A percentile compares a stretch with the other conserved stretches of the same genome.
phyloP scores from a whole-genome alignment of 2,329 filamentous ascomycete genomes.

The Talaromyces amestolkiae region DNA sequence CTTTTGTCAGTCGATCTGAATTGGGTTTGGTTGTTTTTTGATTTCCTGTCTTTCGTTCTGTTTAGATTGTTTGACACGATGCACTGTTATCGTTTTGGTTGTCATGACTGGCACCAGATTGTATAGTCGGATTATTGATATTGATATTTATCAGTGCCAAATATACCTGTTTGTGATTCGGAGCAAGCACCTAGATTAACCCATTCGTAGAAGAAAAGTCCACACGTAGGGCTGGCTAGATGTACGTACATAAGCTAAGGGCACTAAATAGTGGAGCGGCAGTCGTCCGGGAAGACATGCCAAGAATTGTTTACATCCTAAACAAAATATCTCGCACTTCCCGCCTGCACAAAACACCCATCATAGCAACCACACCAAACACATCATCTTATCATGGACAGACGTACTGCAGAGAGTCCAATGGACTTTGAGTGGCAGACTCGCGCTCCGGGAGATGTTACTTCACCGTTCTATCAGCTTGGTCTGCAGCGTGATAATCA shows the following conservation, averaged over 20 bases:
- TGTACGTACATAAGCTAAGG: neutral
- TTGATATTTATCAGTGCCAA: neutral
- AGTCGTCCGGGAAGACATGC: conserved; percentile 11
- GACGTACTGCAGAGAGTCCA: conserved; percentile 45
- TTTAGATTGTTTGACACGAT: neutral
- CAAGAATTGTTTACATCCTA: conserved; percentile 19
- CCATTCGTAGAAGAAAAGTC: neutral
- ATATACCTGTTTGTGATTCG: conserved; percentile 2
- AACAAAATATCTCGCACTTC: conserved; percentile 15
- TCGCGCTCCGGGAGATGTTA: conserved; percentile 43
- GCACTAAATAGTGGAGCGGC: neutral
- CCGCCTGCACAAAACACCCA: conserved; percentile 12
- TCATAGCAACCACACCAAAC: conserved; percentile 18
- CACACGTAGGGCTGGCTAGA: neutral
- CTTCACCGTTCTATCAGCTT: conserved; percentile 50
- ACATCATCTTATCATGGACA: conserved; percentile 33
- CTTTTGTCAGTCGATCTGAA: neutral
- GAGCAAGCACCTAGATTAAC: neutral
- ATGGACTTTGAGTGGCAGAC: conserved; percentile 54
- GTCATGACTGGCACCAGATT: conserved; percentile 1
- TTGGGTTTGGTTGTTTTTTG: neutral
- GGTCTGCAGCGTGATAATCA: conserved; percentile 40
- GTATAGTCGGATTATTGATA: neutral
- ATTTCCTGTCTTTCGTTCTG: neutral
- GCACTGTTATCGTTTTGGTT: neutral